These are phyloP conservation scores for Geotrichum phurueaensis DNA, from an alignment of 1,139 yeast species.

Conservation along the genomic window DNA sequence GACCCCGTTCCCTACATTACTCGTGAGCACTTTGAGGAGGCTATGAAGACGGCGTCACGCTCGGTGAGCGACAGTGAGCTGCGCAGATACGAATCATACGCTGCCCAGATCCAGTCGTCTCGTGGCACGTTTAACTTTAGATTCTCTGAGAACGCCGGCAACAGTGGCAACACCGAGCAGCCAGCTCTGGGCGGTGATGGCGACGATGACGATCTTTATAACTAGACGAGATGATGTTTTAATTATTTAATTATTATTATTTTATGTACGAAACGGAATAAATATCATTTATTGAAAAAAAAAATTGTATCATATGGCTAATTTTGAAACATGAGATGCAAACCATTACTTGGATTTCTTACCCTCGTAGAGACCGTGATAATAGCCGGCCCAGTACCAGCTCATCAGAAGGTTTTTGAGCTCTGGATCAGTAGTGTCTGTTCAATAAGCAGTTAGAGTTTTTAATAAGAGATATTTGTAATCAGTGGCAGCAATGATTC, in stretches of 20 bases:
- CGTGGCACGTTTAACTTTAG: slow-evolving; percentile 64
- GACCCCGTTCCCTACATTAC: slow-evolving; percentile 96
- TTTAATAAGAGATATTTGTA: neutral
- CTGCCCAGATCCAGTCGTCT: slow-evolving; percentile 92
- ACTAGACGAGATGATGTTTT: slow-evolving; percentile 37
- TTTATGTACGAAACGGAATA: neutral
- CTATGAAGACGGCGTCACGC: slow-evolving; percentile 98
- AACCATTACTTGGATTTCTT: neutral
- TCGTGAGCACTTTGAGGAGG: slow-evolving; percentile 91
- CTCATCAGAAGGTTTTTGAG: slow-evolving; percentile 29
- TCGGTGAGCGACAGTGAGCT: slow-evolving; percentile 95
- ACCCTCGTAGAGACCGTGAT: slow-evolving; percentile 29
- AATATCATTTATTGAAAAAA: neutral
- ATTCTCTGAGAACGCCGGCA: slow-evolving; percentile 34
- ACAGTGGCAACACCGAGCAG: slow-evolving; percentile 49
- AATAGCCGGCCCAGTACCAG: slow-evolving; percentile 35
- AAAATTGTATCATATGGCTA: neutral
- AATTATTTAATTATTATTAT: neutral
- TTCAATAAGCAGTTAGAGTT: slow-evolving; percentile 16
- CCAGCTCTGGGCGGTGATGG: slow-evolving; percentile 68
- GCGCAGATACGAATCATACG: slow-evolving; percentile 97
- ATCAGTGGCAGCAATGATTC: too few relatives aligned
- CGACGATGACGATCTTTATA: slow-evolving; percentile 92
- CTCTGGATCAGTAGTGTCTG: slow-evolving; percentile 23
- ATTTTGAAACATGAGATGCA: too few relatives aligned